Evolutionary conservation across 179 eudicot genomes (phyloP), one percentile per base, ranked within the genome.

Genomic region (Beta lomatogona): DNA sequence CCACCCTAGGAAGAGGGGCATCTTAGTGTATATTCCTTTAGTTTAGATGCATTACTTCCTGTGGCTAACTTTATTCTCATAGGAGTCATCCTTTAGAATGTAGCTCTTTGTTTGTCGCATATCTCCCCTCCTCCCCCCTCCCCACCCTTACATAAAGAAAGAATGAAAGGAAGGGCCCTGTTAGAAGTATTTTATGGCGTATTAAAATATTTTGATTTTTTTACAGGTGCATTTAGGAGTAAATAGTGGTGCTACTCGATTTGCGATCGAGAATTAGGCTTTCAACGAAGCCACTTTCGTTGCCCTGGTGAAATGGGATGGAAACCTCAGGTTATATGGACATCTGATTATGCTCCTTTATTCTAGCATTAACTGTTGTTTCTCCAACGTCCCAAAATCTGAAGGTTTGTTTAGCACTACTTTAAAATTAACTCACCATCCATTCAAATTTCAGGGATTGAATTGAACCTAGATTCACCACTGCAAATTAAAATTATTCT

Each of bases 251-350:
- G 95, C 97, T 46, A 81, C 92, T 81, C 89, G 86, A 80, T 93
- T 95, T 90, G 98, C 98, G 52, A 85, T 95, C 72, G 97, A 95
- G 85, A 83, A 84, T 59, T 98, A 93, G 83, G 99, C 99, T 77
- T 87, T 88, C 28, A 95, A 94, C 71, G 99, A 95, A 83, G 98
- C 99, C 73, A 95, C 93, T 73, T 95, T 73, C 98, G 94, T 36
- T 94, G 99, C 87, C 98, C 98, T 45, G 99, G 92, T 89, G 95
- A 95, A 83, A 86, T 95, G 95, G 98, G 99, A 79, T 94, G 99
- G 99, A 92, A 95, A 82, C 99, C 99, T 88, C 96, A 95, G 94
- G 99, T 93, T 59, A 77, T 79, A 28, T 68, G 61, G 41, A 61
- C 84, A 71, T 69, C 18, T 58, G 52, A 66, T 19, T 71, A 77